Percentiles rank a stretch among this genome's conserved stretches.
Evolutionary conservation across 495 filamentous ascomycete genomes (phyloP).

Genomic region (Elaphomyces granulatus): DNA sequence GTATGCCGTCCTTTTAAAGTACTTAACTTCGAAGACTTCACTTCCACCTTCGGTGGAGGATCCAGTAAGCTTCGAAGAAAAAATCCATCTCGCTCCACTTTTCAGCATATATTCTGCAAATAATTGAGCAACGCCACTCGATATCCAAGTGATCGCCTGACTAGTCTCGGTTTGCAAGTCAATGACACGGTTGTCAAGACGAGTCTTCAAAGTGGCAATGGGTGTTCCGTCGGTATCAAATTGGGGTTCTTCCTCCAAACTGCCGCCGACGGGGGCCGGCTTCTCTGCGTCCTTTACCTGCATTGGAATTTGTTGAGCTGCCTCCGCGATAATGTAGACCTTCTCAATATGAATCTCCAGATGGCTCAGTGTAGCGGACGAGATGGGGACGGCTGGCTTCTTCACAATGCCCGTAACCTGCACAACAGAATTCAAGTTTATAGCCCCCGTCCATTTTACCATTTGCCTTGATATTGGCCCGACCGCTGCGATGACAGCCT

Average conservation of each 20-base stretch:
- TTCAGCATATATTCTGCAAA: constrained; percentile 68
- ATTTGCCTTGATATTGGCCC: constrained; percentile 54
- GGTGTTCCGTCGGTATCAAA: constrained; percentile 38
- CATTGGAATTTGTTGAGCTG: constrained; percentile 51
- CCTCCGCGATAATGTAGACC: constrained; percentile 59
- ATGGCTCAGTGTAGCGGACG: constrained; percentile 59
- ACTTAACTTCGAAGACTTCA: constrained; percentile 83
- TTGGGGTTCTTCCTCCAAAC: constrained; percentile 29
- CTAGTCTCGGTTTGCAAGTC: constrained; percentile 79
- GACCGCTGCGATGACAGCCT: constrained; percentile 57
- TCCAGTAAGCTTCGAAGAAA: constrained; percentile 77
- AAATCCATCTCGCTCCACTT: constrained; percentile 72
- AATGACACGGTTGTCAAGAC: constrained; percentile 79
- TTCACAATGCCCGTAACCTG: constrained; percentile 63
- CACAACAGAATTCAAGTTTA: constrained; percentile 70
- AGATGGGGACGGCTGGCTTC: constrained; percentile 59
- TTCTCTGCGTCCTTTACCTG: constrained; percentile 51
- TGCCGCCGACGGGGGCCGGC: constrained; percentile 30
- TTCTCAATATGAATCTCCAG: constrained; percentile 69
- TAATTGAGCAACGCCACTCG: constrained; percentile 63
- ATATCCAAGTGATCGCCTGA: constrained; percentile 74
- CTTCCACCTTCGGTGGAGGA: constrained; percentile 88
- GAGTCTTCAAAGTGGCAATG: constrained; percentile 57
- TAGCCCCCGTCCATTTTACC: constrained; percentile 71
- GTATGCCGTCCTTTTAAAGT: constrained; percentile 76